A percentile compares a stretch with the other conserved stretches of the same genome.
These are phyloP conservation scores for Phytophthora citrophthora DNA, from an alignment of 352 stramenopile species.

Conservation along the genomic window DNA sequence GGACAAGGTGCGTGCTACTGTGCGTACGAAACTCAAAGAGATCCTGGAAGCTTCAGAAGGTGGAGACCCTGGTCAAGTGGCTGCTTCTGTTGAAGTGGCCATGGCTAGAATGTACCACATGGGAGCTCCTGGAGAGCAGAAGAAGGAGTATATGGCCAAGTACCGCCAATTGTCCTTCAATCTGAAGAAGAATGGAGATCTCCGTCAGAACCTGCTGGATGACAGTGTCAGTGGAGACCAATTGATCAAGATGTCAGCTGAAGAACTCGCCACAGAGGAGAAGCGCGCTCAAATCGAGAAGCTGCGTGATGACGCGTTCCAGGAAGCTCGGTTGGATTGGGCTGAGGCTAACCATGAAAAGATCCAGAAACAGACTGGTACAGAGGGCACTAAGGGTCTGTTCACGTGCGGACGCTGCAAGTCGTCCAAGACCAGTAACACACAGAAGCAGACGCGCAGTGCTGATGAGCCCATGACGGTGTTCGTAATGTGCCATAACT, in stretches of 20 bases:
- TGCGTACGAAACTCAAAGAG: conserved; percentile 85
- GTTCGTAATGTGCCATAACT: conserved; percentile 97
- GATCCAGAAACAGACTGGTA: conserved; percentile 91
- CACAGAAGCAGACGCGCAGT: conserved; percentile 97
- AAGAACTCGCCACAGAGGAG: conserved; percentile 89
- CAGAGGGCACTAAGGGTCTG: conserved; percentile 73
- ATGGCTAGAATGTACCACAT: conserved; percentile 81
- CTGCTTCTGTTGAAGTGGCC: conserved; percentile 70
- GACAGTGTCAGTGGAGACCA: conserved; percentile 76
- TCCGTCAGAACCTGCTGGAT: conserved; percentile 78
- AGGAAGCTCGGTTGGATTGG: conserved; percentile 89
- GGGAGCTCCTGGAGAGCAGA: conserved; percentile 73
- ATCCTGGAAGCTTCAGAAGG: conserved; percentile 61
- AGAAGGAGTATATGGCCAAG: conserved; percentile 91
- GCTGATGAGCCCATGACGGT: conserved; percentile 99
- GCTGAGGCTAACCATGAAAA: conserved; percentile 91
- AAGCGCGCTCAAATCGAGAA: conserved; percentile 88
- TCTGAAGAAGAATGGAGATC: conserved; percentile 88
- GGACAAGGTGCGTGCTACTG: conserved; percentile 78
- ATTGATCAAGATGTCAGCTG: conserved; percentile 82
- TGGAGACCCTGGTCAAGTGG: conserved; percentile 57
- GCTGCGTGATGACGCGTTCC: conserved; percentile 82
- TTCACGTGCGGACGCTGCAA: conserved; percentile 96
- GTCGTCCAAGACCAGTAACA: conserved; percentile 96
- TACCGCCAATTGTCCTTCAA: conserved; percentile 92